Conservation (phyloP, 2,329 filamentous ascomycete species). For the Lasiodiplodia gonubiensis region DNA sequence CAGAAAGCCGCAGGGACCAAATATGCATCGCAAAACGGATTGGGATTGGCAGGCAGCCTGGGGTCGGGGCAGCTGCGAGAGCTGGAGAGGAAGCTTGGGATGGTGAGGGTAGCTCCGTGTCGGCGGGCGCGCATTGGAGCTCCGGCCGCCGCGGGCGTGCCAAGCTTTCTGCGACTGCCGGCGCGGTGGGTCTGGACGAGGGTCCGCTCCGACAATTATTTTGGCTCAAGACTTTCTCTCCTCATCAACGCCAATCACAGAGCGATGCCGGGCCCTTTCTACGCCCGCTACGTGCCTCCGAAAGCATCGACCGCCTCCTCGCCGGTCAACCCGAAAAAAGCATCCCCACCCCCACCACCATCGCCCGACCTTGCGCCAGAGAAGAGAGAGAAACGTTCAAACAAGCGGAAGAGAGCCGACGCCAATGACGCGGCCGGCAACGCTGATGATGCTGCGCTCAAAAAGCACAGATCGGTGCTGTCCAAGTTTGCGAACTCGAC, state of each 20-base stretch:
- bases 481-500: constrained; percentile 53
- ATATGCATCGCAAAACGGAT: constrained; percentile 31
- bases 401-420: constrained; percentile 43
- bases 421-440: constrained; percentile 36
- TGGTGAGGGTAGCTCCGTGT: constrained; percentile 2
- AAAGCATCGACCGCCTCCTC: constrained; percentile 33
- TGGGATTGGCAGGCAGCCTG: constrained; percentile 7
- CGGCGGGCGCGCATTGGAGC: not conserved
- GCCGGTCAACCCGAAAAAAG: constrained; percentile 12
- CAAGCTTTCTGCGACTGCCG: constrained; percentile 12
- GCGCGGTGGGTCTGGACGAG: constrained; percentile 15
- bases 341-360: constrained; percentile 31
- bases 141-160: not conserved
- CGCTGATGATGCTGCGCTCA: constrained; percentile 38
- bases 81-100: constrained; percentile 7
- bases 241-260: not conserved
- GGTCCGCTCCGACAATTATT: constrained; percentile 27
- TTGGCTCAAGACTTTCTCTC: not conserved
- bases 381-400: constrained; percentile 47
- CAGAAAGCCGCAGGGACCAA: constrained; percentile 31
- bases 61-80: constrained; percentile 10
- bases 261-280: constrained; percentile 55
- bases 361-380: constrained; percentile 28
- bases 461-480: constrained; percentile 49
- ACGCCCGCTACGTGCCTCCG: constrained; percentile 55